phyloP scores from a whole-genome alignment of 2,329 filamentous ascomycete species.

The Penicillium digitatum region DNA sequence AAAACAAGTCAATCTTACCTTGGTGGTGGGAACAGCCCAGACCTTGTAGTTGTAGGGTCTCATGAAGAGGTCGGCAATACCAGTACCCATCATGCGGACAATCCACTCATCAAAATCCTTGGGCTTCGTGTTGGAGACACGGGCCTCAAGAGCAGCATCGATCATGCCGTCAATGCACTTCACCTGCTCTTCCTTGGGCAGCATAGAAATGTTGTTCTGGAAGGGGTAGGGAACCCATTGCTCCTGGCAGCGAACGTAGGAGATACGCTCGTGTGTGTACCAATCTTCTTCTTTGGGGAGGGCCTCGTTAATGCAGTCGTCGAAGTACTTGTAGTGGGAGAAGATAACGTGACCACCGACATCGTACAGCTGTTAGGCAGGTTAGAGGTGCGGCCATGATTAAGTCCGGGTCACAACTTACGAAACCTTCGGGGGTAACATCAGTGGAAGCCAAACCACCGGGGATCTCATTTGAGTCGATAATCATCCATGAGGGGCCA shows the following conservation, averaged over 20 bases:
- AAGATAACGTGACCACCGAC: constrained; percentile 98
- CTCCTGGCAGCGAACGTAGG: constrained; percentile 94
- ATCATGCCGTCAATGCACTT: constrained; percentile 93
- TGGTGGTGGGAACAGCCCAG: constrained; percentile 96
- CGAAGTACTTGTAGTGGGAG: constrained; percentile 99
- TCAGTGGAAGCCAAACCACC: constrained; percentile 96
- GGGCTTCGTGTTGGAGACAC: constrained; percentile 85
- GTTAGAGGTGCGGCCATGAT: not conserved
- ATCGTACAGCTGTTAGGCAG: constrained; percentile 74
- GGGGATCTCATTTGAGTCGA: constrained; percentile 86
- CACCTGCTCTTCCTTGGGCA: constrained; percentile 96
- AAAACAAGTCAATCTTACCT: constrained; percentile 55
- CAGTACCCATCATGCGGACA: constrained; percentile 80
- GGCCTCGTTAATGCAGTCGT: constrained; percentile 96
- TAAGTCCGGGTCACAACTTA: constrained; percentile 53
- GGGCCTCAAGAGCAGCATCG: constrained; percentile 81
- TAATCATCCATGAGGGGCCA: constrained; percentile 89
- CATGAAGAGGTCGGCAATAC: constrained; percentile 96
- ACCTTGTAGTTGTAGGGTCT: constrained; percentile 99
- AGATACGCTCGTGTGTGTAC: constrained; percentile 97
- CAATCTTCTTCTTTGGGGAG: constrained; percentile 91
- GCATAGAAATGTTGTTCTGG: constrained; percentile 99
- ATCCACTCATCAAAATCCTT: constrained; percentile 99
- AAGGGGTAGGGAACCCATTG: constrained; percentile 98
- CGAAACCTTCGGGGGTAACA: constrained; percentile 91